These are phyloP conservation scores for Corchorus capsularis DNA, from an alignment of 345 rosid species.

Conservation along the genomic window DNA sequence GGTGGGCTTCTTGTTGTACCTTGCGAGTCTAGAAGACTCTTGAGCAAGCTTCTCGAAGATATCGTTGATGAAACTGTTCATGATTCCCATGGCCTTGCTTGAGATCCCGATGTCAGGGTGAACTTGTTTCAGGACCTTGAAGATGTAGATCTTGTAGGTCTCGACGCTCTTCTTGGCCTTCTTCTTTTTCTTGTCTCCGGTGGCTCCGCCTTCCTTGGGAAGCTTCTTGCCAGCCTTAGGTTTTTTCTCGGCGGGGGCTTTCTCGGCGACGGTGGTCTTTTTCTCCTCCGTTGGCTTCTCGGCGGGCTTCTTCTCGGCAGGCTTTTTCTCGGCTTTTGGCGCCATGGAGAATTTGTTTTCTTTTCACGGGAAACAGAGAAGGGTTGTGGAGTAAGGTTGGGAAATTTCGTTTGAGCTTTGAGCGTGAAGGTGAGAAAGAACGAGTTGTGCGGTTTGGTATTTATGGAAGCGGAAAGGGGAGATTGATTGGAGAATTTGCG, in stretches of 20 bases:
- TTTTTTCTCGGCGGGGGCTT: conserved; percentile 75
- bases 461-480: background rate
- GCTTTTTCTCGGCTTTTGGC: conserved; percentile 46
- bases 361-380: background rate
- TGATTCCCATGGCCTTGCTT: conserved; percentile 41
- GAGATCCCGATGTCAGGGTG: conserved; percentile 45
- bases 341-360: background rate
- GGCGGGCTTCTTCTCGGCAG: conserved; percentile 77
- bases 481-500: conserved; percentile 1
- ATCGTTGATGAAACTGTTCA: conserved; percentile 40
- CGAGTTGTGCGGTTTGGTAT: background rate
- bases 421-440: background rate
- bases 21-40: conserved; percentile 70
- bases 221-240: conserved; percentile 84
- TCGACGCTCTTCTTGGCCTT: conserved; percentile 57
- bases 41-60: conserved; percentile 59
- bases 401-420: no score
- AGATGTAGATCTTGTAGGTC: conserved; percentile 79
- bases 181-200: conserved; percentile 74
- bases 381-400: background rate
- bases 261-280: conserved; percentile 28
- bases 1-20: conserved; percentile 82
- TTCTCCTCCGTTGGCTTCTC: conserved; percentile 30
- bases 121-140: conserved; percentile 44
- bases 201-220: conserved; percentile 62